Evolutionary conservation across 2,329 filamentous ascomycete species (phyloP).

Genomic region (Cercospora zeina): DNA sequence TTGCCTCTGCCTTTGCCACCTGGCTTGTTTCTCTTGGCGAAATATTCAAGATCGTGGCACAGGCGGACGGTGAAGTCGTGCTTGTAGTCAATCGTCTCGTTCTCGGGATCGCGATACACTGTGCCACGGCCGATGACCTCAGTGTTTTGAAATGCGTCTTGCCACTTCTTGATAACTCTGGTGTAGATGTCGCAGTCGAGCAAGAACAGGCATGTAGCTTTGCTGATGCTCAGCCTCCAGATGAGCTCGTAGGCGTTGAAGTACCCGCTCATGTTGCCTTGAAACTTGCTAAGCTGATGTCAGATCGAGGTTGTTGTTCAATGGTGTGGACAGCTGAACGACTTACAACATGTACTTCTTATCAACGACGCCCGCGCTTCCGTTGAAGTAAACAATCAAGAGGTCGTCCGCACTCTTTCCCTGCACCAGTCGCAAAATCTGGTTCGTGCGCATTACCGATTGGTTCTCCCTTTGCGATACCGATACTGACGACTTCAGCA

Average conservation of each 20-base stretch:
- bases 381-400: constrained; percentile 21
- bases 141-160: not conserved
- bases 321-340: not conserved
- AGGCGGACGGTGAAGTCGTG: not conserved
- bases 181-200: constrained; percentile 16
- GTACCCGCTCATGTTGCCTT: not conserved
- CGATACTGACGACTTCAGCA: not conserved
- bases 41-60: not conserved
- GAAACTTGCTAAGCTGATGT: not conserved
- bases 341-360: constrained; percentile 13
- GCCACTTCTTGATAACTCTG: constrained; percentile 12
- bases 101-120: not conserved
- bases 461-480: not conserved
- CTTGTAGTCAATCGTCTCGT: not conserved
- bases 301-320: not conserved
- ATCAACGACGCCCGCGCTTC: not conserved
- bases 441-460: not conserved
- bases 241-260: constrained; percentile 20
- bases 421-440: not conserved
- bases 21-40: not conserved
- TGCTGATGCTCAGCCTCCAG: not conserved
- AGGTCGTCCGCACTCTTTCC: constrained; percentile 9
- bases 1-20: not conserved
- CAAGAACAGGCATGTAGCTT: constrained; percentile 4
- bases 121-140: constrained; percentile 18